Percentiles rank a stretch among this genome's conserved stretches.
These are phyloP conservation scores for Aurantiochytrium sp. DNA, from an alignment of 108 stramenopile species.

Conservation along the genomic window DNA sequence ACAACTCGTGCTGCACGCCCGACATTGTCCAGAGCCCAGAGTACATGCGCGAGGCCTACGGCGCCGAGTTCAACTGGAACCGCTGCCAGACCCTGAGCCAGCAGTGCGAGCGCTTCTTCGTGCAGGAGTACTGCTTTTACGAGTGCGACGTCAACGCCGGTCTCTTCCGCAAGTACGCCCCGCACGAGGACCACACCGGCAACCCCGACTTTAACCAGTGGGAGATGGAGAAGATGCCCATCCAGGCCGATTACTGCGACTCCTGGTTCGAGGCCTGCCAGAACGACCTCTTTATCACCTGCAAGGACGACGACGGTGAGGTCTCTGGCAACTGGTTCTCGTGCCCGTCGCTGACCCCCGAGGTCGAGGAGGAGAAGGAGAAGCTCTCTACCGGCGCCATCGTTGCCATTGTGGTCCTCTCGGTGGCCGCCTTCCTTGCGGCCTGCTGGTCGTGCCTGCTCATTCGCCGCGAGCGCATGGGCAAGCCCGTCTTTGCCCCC, in stretches of 20 bases:
- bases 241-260: conserved; percentile 32
- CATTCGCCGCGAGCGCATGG: not conserved
- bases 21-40: not conserved
- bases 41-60: conserved; percentile 9
- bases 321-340: not conserved
- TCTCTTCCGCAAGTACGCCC: not conserved
- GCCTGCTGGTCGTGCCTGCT: not conserved
- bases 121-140: conserved; percentile 23
- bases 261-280: conserved; percentile 35
- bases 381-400: not conserved
- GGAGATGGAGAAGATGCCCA: conserved; percentile 34
- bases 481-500: not conserved
- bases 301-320: not conserved
- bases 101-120: conserved; percentile 19
- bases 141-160: conserved; percentile 15
- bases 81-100: conserved; percentile 6
- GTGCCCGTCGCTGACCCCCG: not conserved
- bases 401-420: not conserved
- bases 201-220: conserved; percentile 16
- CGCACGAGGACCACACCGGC: not conserved
- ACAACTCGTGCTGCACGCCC: conserved; percentile 9
- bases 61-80: conserved; percentile 17
- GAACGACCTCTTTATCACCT: conserved; percentile 22
- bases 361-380: not conserved
- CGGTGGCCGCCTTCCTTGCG: not conserved